Evolutionary conservation across 1,284 basidiomycete genomes (phyloP), one percentile per base, ranked within the genome.

Genomic region (Stereum hirsutum): DNA sequence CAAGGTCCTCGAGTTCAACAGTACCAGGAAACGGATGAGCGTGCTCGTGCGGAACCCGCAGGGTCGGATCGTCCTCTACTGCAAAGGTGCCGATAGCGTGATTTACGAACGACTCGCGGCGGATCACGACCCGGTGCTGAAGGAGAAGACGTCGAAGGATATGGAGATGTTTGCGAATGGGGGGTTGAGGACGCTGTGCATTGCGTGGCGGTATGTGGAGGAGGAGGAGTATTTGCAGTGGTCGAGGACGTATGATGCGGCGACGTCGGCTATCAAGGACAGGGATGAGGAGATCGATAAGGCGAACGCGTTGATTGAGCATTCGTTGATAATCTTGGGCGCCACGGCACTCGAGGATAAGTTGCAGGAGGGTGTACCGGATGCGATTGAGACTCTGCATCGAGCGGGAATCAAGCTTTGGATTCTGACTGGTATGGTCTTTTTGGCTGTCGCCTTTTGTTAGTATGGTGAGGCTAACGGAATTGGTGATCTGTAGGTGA

Each of bases 261-360:
- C 95, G 12, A 72, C 77, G 19, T 81, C 78, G 28, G 70, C 88
- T 11, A 70, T 83, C 33, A 74, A 77, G 37, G 83, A 92, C 48
- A 74, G 95, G 36, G 94, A 97, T 32, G 90, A 90, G 55, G 85
- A 86, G 60, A 82, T 98, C 36, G 94, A 96, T 49, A 85, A 82
- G 63, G 89, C 89, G 2, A 85, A 80, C 53, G 89, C 91, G 48
- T 55, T 75, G 53, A 80, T 98, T 52, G 94, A 99, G 59, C 80
- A 87, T 56, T 78, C 79, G 27, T 65, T 99, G 39, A 62, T 67
- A 14, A 85, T 99, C 43, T 71, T 99, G 3, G 94, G 95, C 1
- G 95, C 94, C 2, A 98, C 95, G 0, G 94, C 94, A 2, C 64
- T 99, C 41, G 94, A 99, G 62, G 95, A 98, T 63, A 97, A 97